phyloP scores from a whole-genome alignment of 2,329 filamentous ascomycete genomes.

The Fusarium neocosmosporiellum region DNA sequence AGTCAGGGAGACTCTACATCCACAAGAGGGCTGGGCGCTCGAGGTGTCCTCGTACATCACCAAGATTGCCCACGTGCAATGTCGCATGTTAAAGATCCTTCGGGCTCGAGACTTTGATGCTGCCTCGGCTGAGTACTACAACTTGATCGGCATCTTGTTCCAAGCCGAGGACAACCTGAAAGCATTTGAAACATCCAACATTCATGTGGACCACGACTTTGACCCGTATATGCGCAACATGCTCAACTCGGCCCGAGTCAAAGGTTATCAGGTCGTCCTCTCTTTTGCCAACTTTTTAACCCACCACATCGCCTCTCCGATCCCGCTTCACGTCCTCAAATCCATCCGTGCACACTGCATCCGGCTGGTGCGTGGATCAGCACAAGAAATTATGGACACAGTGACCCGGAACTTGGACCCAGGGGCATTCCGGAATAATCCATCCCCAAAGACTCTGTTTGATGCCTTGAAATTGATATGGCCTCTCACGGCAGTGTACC shows the following conservation, averaged over 20 bases:
- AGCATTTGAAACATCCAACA: constrained; percentile 23
- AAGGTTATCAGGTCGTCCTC: constrained; percentile 49
- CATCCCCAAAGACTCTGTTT: constrained; percentile 49
- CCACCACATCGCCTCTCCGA: constrained; percentile 42
- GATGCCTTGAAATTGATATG: constrained; percentile 53
- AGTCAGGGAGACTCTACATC: constrained; percentile 41
- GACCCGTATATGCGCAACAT: constrained; percentile 49
- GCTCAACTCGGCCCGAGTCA: constrained; percentile 49
- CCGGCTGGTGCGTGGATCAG: constrained; percentile 39
- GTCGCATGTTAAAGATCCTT: constrained; percentile 44
- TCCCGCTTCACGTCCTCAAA: constrained; percentile 41
- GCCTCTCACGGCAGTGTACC: constrained; percentile 50
- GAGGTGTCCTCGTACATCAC: constrained; percentile 44
- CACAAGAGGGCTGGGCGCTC: constrained; percentile 44
- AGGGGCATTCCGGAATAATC: constrained; percentile 37
- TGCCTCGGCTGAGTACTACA: constrained; percentile 44
- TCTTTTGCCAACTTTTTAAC: constrained; percentile 51
- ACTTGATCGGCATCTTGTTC: constrained; percentile 40
- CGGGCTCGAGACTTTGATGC: constrained; percentile 40
- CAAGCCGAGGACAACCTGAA: constrained; percentile 40
- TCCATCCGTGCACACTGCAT: constrained; percentile 45
- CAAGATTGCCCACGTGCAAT: constrained; percentile 43
- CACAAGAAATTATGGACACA: constrained; percentile 45
- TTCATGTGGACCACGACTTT: constrained; percentile 14
- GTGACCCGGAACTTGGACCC: constrained; percentile 43